phyloP scores from a whole-genome alignment of 805 yeast species.

The Blastobotrys attinorum region DNA sequence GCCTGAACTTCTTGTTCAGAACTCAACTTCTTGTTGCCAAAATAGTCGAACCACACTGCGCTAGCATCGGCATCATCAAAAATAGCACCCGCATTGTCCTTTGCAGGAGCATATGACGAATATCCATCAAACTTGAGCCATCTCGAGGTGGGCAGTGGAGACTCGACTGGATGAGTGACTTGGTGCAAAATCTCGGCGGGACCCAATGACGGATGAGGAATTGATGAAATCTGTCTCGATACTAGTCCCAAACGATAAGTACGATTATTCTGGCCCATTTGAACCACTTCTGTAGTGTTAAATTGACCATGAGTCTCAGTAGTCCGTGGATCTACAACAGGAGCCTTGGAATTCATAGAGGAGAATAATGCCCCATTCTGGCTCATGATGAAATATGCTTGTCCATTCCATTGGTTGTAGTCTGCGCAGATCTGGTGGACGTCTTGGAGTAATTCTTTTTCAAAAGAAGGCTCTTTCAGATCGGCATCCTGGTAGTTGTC shows the following conservation, averaged over 20 bases:
- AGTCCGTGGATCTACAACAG: conserved; percentile 67
- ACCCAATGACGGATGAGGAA: conserved; percentile 43
- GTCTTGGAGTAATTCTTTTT: conserved; percentile 20
- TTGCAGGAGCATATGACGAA: conserved; percentile 56
- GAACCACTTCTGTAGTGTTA: conserved; percentile 40
- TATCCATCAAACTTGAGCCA: conserved; percentile 52
- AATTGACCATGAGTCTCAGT: conserved; percentile 62
- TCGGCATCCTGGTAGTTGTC: conserved; percentile 6
- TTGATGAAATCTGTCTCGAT: conserved; percentile 37
- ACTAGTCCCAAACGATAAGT: conserved; percentile 34
- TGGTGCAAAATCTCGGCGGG: conserved; percentile 43
- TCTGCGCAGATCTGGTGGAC: conserved; percentile 39
- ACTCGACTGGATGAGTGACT: conserved; percentile 30
- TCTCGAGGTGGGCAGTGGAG: conserved; percentile 50
- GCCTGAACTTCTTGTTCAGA: conserved; percentile 35
- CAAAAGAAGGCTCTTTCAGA: conserved; percentile 12
- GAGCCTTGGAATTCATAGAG: conserved; percentile 59
- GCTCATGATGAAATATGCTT: conserved; percentile 53
- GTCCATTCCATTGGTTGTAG: conserved; percentile 83
- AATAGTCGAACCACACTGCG: conserved; percentile 29
- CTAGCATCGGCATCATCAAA: conserved; percentile 33
- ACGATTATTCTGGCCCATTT: not conserved
- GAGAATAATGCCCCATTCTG: conserved; percentile 74
- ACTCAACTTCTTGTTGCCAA: conserved; percentile 8
- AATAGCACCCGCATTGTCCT: conserved; percentile 52